Conservation (phyloP, 495 filamentous ascomycete species). For the Coniosporium apollinis region DNA sequence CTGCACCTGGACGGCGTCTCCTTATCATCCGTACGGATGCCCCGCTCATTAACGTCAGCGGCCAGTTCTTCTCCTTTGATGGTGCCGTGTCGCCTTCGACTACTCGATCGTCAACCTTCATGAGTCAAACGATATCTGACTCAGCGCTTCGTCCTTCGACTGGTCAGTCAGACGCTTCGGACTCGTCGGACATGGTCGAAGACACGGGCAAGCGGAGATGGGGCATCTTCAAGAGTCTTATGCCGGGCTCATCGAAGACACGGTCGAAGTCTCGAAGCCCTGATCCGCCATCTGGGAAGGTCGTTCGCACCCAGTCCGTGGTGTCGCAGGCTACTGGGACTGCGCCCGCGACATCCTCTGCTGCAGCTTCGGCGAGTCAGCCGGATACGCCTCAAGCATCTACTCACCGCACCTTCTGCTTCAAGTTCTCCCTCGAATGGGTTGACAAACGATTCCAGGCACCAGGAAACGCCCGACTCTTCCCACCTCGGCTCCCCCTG, state of each 20-base stretch:
- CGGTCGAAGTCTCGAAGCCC: slow-evolving; percentile 10
- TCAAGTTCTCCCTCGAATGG: slow-evolving; percentile 71
- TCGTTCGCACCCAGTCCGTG: too few relatives aligned
- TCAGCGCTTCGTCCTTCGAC: slow-evolving; percentile 1
- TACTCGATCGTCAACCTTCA: background rate
- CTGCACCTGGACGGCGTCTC: slow-evolving; percentile 79
- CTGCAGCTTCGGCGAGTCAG: background rate
- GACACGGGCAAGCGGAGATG: slow-evolving; percentile 41
- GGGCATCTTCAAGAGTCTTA: slow-evolving; percentile 52
- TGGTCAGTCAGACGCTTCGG: slow-evolving; percentile 4
- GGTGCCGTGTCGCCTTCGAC: slow-evolving; percentile 29
- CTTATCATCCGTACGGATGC: slow-evolving; percentile 83
- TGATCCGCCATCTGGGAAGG: slow-evolving; percentile 5
- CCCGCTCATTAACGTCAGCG: too few relatives aligned
- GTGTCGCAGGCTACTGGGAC: background rate
- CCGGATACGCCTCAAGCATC: background rate
- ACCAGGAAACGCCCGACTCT: slow-evolving; percentile 43
- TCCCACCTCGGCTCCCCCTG: slow-evolving; percentile 58
- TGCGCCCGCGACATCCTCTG: background rate
- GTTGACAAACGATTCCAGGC: slow-evolving; percentile 38
- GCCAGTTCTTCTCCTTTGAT: slow-evolving; percentile 46
- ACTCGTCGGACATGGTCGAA: slow-evolving; percentile 7
- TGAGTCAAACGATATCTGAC: too few relatives aligned
- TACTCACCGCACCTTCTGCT: slow-evolving; percentile 45
- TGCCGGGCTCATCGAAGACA: slow-evolving; percentile 20